A percentile compares a stretch with the other conserved stretches of the same genome.
Evolutionary conservation across 73 alveolate genomes (phyloP).

Genomic region (Uronychia setigera): DNA sequence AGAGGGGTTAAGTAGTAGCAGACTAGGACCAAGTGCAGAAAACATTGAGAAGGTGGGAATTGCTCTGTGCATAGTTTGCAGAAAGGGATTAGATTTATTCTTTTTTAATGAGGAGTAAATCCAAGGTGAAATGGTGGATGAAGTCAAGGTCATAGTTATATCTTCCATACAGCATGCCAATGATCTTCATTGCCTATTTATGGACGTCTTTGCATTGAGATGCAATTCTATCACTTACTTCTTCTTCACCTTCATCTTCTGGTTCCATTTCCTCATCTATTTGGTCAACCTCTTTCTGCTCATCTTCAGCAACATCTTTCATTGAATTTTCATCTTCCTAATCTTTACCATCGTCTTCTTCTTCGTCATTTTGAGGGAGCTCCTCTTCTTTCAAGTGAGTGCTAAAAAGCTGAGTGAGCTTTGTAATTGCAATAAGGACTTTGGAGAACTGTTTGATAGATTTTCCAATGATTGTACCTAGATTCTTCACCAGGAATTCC

Average conservation of each 20-base stretch:
- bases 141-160: not conserved
- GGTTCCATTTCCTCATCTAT: conserved; percentile 9
- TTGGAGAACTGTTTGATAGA: not conserved
- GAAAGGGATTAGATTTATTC: no score
- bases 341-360: not conserved
- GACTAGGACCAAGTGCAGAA: not conserved
- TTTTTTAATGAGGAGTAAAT: not conserved
- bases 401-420: conserved; percentile 1
- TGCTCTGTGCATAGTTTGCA: not conserved
- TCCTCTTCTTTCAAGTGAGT: not conserved
- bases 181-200: not conserved
- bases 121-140: not conserved
- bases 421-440: not conserved
- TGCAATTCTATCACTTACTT: not conserved
- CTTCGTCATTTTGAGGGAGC: not conserved
- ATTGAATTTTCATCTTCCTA: not conserved
- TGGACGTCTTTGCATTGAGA: not conserved
- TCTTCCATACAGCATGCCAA: not conserved
- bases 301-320: not conserved
- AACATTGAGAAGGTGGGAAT: not conserved
- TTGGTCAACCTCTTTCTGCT: not conserved
- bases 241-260: not conserved
- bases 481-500: not conserved
- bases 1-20: not conserved
- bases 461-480: not conserved